Percentiles rank a stretch among this genome's conserved stretches.
Conservation (phyloP, 2,329 filamentous ascomycete species). For the Diaporthe citriasiana region DNA sequence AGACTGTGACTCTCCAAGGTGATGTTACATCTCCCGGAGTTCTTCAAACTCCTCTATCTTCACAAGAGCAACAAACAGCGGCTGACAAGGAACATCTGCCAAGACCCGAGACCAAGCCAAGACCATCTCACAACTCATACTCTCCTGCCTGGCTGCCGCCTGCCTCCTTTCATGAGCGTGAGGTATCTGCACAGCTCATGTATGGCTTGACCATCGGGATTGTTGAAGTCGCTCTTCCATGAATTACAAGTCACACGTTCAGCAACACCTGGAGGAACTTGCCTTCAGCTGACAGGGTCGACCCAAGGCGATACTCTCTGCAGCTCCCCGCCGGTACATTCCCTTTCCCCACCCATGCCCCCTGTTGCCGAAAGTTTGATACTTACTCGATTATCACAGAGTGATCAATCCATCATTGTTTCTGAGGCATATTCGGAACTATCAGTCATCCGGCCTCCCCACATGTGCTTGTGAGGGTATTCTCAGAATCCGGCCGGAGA, state of each 20-base stretch:
- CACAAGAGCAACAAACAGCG: not conserved
- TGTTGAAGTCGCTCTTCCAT: not conserved
- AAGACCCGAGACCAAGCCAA: not conserved
- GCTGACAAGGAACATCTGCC: not conserved
- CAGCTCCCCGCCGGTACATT: not conserved
- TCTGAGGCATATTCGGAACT: slow-evolving; percentile 39
- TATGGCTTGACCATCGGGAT: not conserved
- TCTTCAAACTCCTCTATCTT: not conserved
- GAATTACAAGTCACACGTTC: not conserved
- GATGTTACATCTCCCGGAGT: not conserved
- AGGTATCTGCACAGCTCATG: not conserved
- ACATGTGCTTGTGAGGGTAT: slow-evolving; percentile 68
- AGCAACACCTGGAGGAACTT: not conserved
- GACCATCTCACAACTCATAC: not conserved
- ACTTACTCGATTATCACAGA: not conserved
- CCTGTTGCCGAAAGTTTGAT: not conserved
- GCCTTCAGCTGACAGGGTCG: not conserved
- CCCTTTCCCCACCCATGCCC: not conserved
- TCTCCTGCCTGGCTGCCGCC: not conserved
- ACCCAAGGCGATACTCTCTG: too few relatives aligned
- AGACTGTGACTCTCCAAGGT: not conserved
- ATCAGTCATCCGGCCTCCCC: slow-evolving; percentile 58
- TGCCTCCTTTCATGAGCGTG: not conserved
- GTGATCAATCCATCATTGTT: slow-evolving; percentile 17
- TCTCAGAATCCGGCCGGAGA: slow-evolving; percentile 64